A percentile compares a stretch with the other conserved stretches of the same genome.
Conservation (phyloP, 176 grass and related monocot species). For the Juncus inflexus region DNA sequence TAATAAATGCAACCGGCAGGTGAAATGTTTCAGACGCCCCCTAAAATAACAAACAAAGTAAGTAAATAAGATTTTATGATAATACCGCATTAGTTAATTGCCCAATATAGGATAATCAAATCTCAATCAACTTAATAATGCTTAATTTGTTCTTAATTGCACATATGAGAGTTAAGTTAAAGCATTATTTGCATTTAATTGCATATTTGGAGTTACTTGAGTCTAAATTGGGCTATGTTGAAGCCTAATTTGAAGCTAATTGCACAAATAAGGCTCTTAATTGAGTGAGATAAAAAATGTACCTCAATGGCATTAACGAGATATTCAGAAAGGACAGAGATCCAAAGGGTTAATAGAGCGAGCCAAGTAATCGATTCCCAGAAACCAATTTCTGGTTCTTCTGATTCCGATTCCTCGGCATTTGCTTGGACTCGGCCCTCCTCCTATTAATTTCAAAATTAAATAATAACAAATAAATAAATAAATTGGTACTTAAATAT, state of each 20-base stretch:
- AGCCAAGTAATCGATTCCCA: constrained; percentile 73
- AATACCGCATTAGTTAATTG: too few relatives aligned
- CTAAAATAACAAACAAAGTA: constrained; percentile 40
- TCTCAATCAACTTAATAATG: not conserved
- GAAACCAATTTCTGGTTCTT: constrained; percentile 64
- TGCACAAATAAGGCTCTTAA: not conserved
- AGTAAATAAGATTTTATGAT: not conserved
- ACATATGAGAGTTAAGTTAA: too few relatives aligned
- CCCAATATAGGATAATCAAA: not conserved
- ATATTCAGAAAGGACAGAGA: constrained; percentile 80
- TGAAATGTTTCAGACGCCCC: constrained; percentile 74
- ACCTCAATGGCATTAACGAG: constrained; percentile 87
- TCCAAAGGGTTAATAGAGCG: constrained; percentile 49
- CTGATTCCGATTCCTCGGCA: constrained; percentile 34
- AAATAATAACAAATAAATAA: not conserved
- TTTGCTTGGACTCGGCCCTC: constrained; percentile 18
- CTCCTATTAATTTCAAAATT: constrained; percentile 35
- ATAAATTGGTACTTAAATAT: too few relatives aligned
- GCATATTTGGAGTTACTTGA: not conserved
- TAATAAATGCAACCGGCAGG: constrained; percentile 79
- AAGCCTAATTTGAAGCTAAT: not conserved
- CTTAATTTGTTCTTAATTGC: too few relatives aligned
- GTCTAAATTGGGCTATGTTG: not conserved
- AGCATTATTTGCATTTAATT: too few relatives aligned
- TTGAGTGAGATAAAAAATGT: constrained; percentile 9